phyloP scores from a whole-genome alignment of 768 basidiomycete species.

The Naganishia friedmannii region DNA sequence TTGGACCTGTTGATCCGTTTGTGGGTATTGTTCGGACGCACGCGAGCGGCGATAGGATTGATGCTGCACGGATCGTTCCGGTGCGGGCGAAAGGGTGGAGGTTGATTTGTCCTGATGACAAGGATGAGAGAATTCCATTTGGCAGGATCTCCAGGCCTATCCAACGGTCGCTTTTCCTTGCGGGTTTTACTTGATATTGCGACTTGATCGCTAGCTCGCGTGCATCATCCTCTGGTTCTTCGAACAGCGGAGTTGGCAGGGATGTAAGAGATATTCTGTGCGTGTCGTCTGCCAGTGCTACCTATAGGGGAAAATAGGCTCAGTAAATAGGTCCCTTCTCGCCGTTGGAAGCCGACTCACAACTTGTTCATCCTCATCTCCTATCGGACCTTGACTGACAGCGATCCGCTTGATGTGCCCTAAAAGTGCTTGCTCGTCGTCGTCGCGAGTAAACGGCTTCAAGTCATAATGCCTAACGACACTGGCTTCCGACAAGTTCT shows the following conservation, averaged over 20 bases:
- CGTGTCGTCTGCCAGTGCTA: constrained; percentile 30
- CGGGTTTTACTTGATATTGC: constrained; percentile 38
- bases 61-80: constrained; percentile 1
- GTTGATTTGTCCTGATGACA: constrained; percentile 36
- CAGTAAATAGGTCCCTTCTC: background rate
- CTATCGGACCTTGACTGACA: constrained; percentile 16
- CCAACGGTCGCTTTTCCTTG: constrained; percentile 38
- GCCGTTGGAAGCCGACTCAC: background rate
- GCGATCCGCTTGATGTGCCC: constrained; percentile 41
- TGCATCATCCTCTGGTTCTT: constrained; percentile 30
- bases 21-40: constrained; percentile 32
- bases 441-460: constrained; percentile 34
- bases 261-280: constrained; percentile 25
- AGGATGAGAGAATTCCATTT: constrained; percentile 38
- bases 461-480: constrained; percentile 42
- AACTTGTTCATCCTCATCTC: constrained; percentile 27
- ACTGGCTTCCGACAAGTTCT: constrained; percentile 29
- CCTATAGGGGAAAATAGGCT: background rate
- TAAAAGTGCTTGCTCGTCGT: constrained; percentile 28
- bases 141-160: constrained; percentile 38
- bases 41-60: constrained; percentile 30
- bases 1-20: constrained; percentile 11
- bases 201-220: constrained; percentile 31
- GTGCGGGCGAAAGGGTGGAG: constrained; percentile 18
- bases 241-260: constrained; percentile 20